These are phyloP conservation scores for Xylariaceae sp. DNA, from an alignment of 2,329 filamentous ascomycete species.

Conservation along the genomic window DNA sequence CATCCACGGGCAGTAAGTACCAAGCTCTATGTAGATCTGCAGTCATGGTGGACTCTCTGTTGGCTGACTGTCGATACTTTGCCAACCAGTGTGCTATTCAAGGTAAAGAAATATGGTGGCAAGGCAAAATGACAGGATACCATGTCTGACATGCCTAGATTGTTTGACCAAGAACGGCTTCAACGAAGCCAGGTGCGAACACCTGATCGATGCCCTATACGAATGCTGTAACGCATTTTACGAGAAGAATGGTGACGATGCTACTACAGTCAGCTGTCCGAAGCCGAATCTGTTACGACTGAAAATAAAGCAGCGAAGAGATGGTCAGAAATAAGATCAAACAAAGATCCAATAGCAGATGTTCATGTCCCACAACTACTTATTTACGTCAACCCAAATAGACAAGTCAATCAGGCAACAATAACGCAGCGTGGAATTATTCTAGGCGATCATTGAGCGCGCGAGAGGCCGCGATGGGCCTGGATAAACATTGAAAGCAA, in stretches of 20 bases:
- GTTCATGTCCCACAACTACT: conserved; percentile 36
- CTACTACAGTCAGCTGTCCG: conserved; percentile 76
- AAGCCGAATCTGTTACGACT: conserved; percentile 72
- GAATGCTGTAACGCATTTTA: conserved; percentile 93
- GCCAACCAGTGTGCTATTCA: conserved; percentile 74
- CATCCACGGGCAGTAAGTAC: conserved; percentile 70
- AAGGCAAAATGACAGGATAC: background rate
- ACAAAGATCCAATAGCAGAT: background rate
- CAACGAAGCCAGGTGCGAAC: conserved; percentile 77
- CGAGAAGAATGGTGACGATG: conserved; percentile 67
- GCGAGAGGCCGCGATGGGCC: conserved; percentile 76
- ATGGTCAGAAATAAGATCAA: conserved; percentile 23
- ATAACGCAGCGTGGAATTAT: conserved; percentile 65
- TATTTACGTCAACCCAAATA: conserved; percentile 35
- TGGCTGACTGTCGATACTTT: background rate
- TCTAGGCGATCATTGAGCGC: conserved; percentile 98
- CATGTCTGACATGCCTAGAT: conserved; percentile 43
- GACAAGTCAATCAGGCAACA: conserved; percentile 55
- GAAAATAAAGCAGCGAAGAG: conserved; percentile 73
- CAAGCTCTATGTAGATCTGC: no score
- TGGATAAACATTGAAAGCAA: conserved; percentile 80
- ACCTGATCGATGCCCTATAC: conserved; percentile 77
- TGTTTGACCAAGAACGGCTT: conserved; percentile 82
- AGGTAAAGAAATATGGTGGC: conserved; percentile 44
- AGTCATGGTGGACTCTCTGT: no score